phyloP scores from a whole-genome alignment of 2,329 filamentous ascomycete genomes.

The Cadophora sp. region DNA sequence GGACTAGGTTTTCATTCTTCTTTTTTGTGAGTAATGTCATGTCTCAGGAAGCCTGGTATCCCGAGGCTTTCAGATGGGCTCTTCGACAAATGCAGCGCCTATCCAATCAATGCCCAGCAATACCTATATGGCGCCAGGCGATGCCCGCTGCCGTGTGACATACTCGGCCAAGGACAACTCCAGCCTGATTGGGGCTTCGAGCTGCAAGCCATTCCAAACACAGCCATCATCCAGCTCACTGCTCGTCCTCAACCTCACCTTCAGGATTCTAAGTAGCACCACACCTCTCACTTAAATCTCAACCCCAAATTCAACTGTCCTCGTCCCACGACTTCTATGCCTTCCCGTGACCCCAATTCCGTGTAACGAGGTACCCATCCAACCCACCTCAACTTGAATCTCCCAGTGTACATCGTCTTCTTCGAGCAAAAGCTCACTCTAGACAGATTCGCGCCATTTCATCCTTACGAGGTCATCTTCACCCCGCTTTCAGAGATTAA shows the following conservation, averaged over 20 bases:
- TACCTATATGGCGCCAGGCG: background rate
- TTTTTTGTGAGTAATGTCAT: background rate
- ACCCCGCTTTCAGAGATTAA: background rate
- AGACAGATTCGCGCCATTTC: background rate
- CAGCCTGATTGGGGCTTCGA: background rate
- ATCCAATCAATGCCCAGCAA: background rate
- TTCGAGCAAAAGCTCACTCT: background rate
- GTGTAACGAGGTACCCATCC: constrained; percentile 14
- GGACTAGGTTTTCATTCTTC: background rate
- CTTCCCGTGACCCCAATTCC: background rate
- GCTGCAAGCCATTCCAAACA: background rate
- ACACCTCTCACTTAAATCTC: background rate
- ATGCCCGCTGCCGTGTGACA: background rate
- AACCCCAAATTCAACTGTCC: background rate
- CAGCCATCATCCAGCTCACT: constrained; percentile 2
- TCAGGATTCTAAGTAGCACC: background rate
- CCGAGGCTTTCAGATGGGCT: background rate
- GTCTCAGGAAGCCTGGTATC: background rate
- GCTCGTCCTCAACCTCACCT: constrained; percentile 8
- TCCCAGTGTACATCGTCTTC: background rate
- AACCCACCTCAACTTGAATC: background rate
- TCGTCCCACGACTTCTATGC: background rate
- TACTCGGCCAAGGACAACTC: background rate
- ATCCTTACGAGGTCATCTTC: constrained; percentile 4
- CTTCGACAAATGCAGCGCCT: background rate